A percentile compares a stretch with the other conserved stretches of the same genome.
These are phyloP conservation scores for Chytriomyces confervae DNA, from an alignment of 192 early-diverging fungal genomes.

Conservation along the genomic window DNA sequence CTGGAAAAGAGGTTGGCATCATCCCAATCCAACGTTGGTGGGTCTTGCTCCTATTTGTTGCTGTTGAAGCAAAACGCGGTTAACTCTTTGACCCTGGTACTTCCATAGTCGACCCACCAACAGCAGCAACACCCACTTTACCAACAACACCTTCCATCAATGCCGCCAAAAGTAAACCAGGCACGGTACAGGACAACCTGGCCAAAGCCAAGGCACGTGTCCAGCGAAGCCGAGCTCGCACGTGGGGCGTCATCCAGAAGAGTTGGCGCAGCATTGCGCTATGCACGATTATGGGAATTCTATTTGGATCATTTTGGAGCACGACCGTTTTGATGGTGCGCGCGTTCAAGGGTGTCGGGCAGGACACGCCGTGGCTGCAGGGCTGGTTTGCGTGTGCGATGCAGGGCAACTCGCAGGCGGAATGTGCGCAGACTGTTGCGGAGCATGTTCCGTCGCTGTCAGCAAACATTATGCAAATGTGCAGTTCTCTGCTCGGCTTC, in stretches of 20 bases:
- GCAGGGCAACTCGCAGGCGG: constrained; percentile 5
- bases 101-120: background rate
- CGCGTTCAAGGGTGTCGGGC: background rate
- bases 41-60: background rate
- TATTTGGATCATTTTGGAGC: constrained; percentile 7
- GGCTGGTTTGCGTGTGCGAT: constrained; percentile 15
- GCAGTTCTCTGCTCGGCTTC: background rate
- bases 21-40: background rate
- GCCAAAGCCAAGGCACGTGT: background rate
- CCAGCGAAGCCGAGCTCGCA: background rate
- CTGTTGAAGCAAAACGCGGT: background rate
- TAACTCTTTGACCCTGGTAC: background rate
- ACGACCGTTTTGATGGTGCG: background rate
- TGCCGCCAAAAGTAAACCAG: background rate
- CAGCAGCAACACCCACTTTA: background rate
- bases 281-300: background rate
- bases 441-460: background rate
- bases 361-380: constrained; percentile 7
- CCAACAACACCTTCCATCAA: too few species aligned
- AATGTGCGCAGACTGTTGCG: constrained; percentile 2
- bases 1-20: background rate
- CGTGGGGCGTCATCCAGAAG: background rate
- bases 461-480: background rate
- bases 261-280: constrained; percentile 8
- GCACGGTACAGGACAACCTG: background rate